A percentile compares a stretch with the other conserved stretches of the same genome.
Evolutionary conservation across 2,329 filamentous ascomycete genomes (phyloP).

Genomic region (Penicillium rolfsii): DNA sequence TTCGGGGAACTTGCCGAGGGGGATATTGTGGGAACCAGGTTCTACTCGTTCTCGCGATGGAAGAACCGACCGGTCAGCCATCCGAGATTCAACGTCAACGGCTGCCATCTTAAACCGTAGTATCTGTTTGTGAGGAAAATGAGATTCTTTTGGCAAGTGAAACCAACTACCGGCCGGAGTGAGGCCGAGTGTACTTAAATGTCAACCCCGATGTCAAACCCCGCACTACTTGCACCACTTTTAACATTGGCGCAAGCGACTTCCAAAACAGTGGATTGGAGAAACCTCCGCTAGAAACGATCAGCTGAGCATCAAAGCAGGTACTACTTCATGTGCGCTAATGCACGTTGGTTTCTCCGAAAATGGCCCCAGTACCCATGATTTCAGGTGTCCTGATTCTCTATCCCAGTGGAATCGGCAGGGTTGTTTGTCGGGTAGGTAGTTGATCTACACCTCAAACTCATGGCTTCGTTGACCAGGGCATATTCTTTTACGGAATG

Average conservation of each 20-base stretch:
- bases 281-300: neutral
- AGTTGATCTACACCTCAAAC: neutral
- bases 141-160: too few species aligned
- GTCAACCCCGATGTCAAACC: neutral
- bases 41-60: constrained; percentile 50
- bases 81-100: constrained; percentile 7
- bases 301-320: neutral
- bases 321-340: neutral
- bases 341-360: neutral
- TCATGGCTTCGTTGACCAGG: neutral
- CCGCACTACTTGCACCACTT: neutral
- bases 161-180: neutral
- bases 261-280: neutral
- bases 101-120: constrained; percentile 12
- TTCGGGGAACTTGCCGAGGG: constrained; percentile 48
- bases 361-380: neutral
- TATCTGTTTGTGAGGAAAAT: neutral
- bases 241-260: neutral
- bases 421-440: neutral
- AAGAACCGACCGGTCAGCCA: constrained; percentile 10
- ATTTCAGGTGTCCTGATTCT: neutral
- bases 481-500: neutral
- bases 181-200: neutral
- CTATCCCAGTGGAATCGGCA: neutral
- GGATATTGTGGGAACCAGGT: constrained; percentile 60